Base-by-base conservation (phyloP, 352 stramenopile genomes). In the Pythium guiyangense region DNA sequence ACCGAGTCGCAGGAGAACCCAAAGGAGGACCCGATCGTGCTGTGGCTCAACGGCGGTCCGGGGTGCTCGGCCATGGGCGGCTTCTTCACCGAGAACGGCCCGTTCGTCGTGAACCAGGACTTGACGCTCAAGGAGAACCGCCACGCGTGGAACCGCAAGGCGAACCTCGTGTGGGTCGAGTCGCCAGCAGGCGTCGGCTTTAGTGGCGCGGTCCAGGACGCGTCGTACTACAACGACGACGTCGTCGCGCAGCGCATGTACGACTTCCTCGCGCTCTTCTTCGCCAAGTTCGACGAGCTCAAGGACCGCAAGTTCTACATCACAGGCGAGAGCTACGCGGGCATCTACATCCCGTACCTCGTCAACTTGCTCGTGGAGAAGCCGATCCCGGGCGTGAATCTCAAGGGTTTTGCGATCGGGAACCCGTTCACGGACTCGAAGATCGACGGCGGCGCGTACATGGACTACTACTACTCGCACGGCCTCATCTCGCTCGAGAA, bases 291-390 rank as follows among this genome's bases (percentile, higher is more conserved):
- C 58, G 68, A 77, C 18, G 73, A 90, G 42, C 85, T 94, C 42
- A 63, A 82, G 44, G 66, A 72, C 49, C 84, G 84, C 45, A 67
- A 86, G 18, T 91, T 93, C 60, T 94, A 88, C 70, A 87, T 94
- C 48, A 86, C 84, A 10, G 84, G 84, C 14, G 84, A 94, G 58
- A 89, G 74, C 43, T 94, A 94, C 64, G 84, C 84, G 4, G 90
- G 89, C 0, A 90, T 96, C 69, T 97, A 97, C 79, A 92, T 97
- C 55, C 88, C 89, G 34, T 95, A 77, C 59, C 64, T 96, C 0
- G 81, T 94, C 6, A 63, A 92, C 46, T 59, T 80, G 22, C 62
- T 97, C 29, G 73, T 97, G 8, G 67, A 77, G 25, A 69, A 74
- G 39, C 82, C 81, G 20, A 75, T 90, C 35, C 39, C 66, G 26